Evolutionary conservation across 2,329 filamentous ascomycete genomes (phyloP).

Genomic region (Pseudogymnoascus sp.): DNA sequence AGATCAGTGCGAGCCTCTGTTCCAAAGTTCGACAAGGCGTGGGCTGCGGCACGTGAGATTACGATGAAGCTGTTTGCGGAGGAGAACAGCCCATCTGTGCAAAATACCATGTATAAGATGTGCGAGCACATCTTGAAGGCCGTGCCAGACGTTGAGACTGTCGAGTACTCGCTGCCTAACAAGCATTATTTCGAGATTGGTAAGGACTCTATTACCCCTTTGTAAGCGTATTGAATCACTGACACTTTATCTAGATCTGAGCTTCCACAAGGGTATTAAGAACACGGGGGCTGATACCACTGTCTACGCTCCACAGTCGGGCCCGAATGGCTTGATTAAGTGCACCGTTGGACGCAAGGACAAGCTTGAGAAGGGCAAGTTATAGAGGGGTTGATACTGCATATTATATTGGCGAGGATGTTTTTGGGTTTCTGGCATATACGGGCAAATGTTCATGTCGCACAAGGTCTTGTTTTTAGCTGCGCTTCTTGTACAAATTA

Average conservation of each 20-base stretch:
- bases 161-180: constrained; percentile 84
- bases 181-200: constrained; percentile 98
- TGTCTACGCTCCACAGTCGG: constrained; percentile 86
- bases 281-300: constrained; percentile 95
- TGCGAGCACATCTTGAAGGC: constrained; percentile 72
- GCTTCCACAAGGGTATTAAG: constrained; percentile 91
- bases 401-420: background rate
- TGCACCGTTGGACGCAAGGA: constrained; percentile 65
- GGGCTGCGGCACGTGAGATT: constrained; percentile 67
- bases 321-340: constrained; percentile 92
- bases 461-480: background rate
- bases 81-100: constrained; percentile 86
- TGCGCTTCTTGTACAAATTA: constrained; percentile 1
- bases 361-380: background rate
- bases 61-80: constrained; percentile 88
- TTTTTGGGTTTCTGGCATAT: background rate
- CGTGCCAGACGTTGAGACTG: constrained; percentile 61
- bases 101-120: constrained; percentile 99
- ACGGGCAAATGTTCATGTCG: background rate
- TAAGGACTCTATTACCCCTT: constrained; percentile 37
- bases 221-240: constrained; percentile 13
- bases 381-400: background rate
- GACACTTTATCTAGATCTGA: constrained; percentile 56
- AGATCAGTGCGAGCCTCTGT: constrained; percentile 57
- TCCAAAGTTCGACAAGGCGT: constrained; percentile 69